A percentile compares a stretch with the other conserved stretches of the same genome.
Conservation (phyloP, 192 early-diverging fungal genomes). For the Backusella parvicylindrica region DNA sequence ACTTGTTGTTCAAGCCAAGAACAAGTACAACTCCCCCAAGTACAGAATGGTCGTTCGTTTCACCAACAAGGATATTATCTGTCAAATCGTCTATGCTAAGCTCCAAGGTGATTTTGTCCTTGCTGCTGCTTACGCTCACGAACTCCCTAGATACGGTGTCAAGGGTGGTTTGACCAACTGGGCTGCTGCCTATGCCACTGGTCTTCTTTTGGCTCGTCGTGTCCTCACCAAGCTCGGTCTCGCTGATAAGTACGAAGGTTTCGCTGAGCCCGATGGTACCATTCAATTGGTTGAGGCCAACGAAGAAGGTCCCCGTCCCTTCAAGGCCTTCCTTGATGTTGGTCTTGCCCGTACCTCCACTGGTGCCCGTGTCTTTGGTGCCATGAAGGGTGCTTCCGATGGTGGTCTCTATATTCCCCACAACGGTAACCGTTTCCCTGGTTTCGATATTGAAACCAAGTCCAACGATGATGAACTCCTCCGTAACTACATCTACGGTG, state of each 20-base stretch:
- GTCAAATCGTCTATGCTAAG: conserved; percentile 98
- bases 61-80: conserved; percentile 96
- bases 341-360: conserved; percentile 97
- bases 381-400: conserved; percentile 98
- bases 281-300: conserved; percentile 81
- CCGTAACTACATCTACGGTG: conserved; percentile 95
- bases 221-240: conserved; percentile 91
- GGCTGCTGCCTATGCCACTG: conserved; percentile 97
- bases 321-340: conserved; percentile 97
- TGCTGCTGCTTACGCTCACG: conserved; percentile 93
- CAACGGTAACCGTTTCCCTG: conserved; percentile 94
- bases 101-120: conserved; percentile 95
- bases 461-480: conserved; percentile 87
- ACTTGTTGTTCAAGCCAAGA: conserved; percentile 97
- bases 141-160: conserved; percentile 93
- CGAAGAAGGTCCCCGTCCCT: conserved; percentile 92
- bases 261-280: conserved; percentile 85
- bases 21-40: conserved; percentile 99
- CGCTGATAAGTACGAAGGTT: conserved; percentile 95
- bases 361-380: conserved; percentile 95
- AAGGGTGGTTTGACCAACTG: conserved; percentile 99
- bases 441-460: conserved; percentile 86
- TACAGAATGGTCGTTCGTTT: conserved; percentile 98
- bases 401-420: conserved; percentile 97
- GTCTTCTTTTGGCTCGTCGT: conserved; percentile 95